Percentiles rank a stretch among this genome's conserved stretches.
These are phyloP conservation scores for Didymella sp. DNA, from an alignment of 2,329 filamentous ascomycete genomes.

Conservation along the genomic window DNA sequence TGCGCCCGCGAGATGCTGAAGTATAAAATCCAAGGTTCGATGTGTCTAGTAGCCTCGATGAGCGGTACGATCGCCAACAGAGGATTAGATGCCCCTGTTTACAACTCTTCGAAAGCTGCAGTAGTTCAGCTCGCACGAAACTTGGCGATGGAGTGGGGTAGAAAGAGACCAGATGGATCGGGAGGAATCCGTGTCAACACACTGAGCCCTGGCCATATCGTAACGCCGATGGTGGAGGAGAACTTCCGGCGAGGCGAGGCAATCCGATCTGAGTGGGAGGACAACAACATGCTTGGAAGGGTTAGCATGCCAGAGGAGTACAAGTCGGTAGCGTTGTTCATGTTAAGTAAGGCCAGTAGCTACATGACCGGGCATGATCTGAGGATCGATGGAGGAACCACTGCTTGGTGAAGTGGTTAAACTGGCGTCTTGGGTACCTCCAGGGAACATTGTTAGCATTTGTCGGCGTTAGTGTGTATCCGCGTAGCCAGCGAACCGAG, in stretches of 20 bases:
- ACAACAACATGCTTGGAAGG: slow-evolving; percentile 77
- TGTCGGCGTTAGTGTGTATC: neutral
- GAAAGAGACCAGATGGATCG: slow-evolving; percentile 54
- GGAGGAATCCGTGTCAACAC: slow-evolving; percentile 79
- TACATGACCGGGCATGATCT: slow-evolving; percentile 49
- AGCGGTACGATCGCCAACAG: slow-evolving; percentile 66
- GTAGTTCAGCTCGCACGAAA: slow-evolving; percentile 74
- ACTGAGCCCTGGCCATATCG: slow-evolving; percentile 78
- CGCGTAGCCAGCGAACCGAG: neutral
- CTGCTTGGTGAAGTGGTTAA: slow-evolving; percentile 38
- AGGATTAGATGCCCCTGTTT: slow-evolving; percentile 69
- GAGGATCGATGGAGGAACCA: slow-evolving; percentile 46
- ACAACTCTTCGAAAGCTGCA: slow-evolving; percentile 78
- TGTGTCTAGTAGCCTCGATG: slow-evolving; percentile 68
- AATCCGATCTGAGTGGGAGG: slow-evolving; percentile 71
- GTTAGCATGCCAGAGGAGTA: slow-evolving; percentile 46
- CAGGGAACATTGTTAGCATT: neutral
- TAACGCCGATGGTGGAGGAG: slow-evolving; percentile 80
- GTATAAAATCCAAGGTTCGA: slow-evolving; percentile 63
- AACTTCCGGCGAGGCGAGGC: slow-evolving; percentile 75
- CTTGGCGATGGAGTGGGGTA: slow-evolving; percentile 72
- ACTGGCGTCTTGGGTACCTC: neutral
- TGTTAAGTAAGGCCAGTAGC: slow-evolving; percentile 46
- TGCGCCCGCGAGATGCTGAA: slow-evolving; percentile 67
- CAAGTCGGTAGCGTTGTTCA: slow-evolving; percentile 44